phyloP scores from a whole-genome alignment of 768 basidiomycete species.

The Epithele typhae region DNA sequence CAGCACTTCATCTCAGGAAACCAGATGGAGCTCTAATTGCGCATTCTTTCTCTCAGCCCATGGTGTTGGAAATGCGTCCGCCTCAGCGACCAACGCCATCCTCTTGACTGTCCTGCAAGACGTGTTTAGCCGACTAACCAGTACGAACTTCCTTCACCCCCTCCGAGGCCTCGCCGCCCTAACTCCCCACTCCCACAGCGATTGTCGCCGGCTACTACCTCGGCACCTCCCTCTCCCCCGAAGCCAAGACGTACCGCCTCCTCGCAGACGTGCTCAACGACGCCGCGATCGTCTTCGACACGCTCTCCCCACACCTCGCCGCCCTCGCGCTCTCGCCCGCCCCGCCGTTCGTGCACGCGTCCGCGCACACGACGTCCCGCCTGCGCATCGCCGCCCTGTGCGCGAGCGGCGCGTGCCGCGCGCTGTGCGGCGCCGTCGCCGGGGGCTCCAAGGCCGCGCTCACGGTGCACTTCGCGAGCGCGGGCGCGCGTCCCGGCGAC shows the following conservation, averaged over 20 bases:
- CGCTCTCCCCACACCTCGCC: slow-evolving; percentile 52
- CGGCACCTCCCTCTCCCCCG: slow-evolving; percentile 61
- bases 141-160: no score
- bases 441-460: slow-evolving; percentile 70
- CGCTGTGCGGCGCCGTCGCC: slow-evolving; percentile 60
- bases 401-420: slow-evolving; percentile 51
- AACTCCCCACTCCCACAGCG: slow-evolving; percentile 46
- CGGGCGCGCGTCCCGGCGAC: slow-evolving; percentile 48
- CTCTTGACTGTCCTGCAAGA: slow-evolving; percentile 66
- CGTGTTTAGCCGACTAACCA: slow-evolving; percentile 56
- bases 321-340: slow-evolving; percentile 24
- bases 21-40: not conserved
- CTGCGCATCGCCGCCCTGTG: slow-evolving; percentile 50
- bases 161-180: no score
- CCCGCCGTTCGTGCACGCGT: slow-evolving; percentile 30
- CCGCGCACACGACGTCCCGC: slow-evolving; percentile 23
- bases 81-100: slow-evolving; percentile 61
- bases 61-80: slow-evolving; percentile 66
- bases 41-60: slow-evolving; percentile 39
- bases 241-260: slow-evolving; percentile 67
- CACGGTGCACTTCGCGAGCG: slow-evolving; percentile 59
- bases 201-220: slow-evolving; percentile 58
- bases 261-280: slow-evolving; percentile 68
- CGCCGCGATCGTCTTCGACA: slow-evolving; percentile 52
- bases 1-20: not conserved